Evolutionary conservation across 805 yeast species (phyloP).

Genomic region (Ascoidea rubescens): DNA sequence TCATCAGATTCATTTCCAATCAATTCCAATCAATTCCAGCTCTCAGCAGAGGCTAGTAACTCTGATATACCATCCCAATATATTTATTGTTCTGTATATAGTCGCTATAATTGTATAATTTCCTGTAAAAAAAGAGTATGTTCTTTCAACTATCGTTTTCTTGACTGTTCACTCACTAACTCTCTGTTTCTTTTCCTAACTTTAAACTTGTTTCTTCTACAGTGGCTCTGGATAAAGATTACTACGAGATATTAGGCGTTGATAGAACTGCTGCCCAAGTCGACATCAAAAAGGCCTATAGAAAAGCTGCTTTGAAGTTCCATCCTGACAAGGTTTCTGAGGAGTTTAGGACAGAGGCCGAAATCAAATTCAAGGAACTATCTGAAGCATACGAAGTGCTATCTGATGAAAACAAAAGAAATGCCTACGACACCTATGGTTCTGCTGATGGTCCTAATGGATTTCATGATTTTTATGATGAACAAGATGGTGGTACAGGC

Average conservation of each 20-base stretch:
- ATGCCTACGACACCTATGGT: conserved; percentile 47
- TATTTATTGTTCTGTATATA: too few species aligned
- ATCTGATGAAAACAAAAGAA: conserved; percentile 51
- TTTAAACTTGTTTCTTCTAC: too few species aligned
- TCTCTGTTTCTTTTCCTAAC: too few species aligned
- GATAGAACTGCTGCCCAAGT: conserved; percentile 44
- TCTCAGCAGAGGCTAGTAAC: too few species aligned
- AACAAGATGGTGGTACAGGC: conserved; percentile 25
- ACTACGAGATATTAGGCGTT: conserved; percentile 61
- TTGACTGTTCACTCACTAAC: too few species aligned
- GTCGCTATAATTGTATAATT: too few species aligned
- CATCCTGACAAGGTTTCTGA: conserved; percentile 86
- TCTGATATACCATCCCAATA: too few species aligned
- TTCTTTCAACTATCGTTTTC: too few species aligned
- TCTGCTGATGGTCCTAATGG: conserved; percentile 20
- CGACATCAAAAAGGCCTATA: conserved; percentile 76
- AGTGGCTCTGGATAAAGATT: conserved; percentile 9
- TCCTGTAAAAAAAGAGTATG: too few species aligned
- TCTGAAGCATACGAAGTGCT: conserved; percentile 77
- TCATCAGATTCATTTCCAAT: too few species aligned
- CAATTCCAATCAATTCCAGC: too few species aligned
- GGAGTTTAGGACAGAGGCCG: conserved; percentile 43
- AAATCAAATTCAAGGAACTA: conserved; percentile 78
- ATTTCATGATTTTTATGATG: conserved; percentile 23
- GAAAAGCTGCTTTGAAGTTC: conserved; percentile 64